These are phyloP conservation scores for Jacaranda mimosifolia DNA, from an alignment of 257 asterid genomes.

Conservation along the genomic window DNA sequence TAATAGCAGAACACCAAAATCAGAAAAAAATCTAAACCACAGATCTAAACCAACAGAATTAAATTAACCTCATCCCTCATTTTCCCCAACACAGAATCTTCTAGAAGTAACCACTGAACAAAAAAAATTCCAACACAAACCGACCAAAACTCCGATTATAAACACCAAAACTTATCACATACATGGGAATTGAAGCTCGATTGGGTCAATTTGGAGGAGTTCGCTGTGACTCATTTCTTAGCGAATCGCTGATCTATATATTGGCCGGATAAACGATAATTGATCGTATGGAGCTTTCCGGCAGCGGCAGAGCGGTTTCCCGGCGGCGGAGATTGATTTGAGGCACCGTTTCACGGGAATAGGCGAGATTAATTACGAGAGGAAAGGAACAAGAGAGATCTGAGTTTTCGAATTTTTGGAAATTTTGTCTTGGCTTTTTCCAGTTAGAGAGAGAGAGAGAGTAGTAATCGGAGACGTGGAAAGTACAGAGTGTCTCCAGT, in stretches of 20 bases:
- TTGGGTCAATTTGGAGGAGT: constrained; percentile 79
- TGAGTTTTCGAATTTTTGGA: constrained; percentile 39
- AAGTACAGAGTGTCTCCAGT: constrained; percentile 34
- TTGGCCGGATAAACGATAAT: constrained; percentile 34
- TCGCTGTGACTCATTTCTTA: constrained; percentile 61
- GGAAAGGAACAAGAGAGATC: constrained; percentile 41
- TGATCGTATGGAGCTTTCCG: constrained; percentile 20
- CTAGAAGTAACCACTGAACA: constrained; percentile 13
- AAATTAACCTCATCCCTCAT: constrained; percentile 18
- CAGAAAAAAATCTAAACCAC: constrained; percentile 31
- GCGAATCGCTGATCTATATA: constrained; percentile 48
- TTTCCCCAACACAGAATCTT: constrained; percentile 23
- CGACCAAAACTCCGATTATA: constrained; percentile 17
- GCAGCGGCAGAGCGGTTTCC: constrained; percentile 15
- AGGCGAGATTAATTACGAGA: constrained; percentile 31
- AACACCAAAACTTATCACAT: constrained; percentile 13
- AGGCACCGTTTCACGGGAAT: constrained; percentile 30
- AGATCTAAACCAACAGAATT: constrained; percentile 44
- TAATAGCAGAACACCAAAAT: constrained; percentile 28
- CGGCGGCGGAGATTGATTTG: constrained; percentile 30
- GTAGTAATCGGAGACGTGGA: constrained; percentile 34
- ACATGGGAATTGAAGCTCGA: constrained; percentile 85
- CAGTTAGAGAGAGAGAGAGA: constrained; percentile 29
- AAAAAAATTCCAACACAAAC: constrained; percentile 12
- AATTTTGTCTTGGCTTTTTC: constrained; percentile 11